Conservation (phyloP, 345 rosid species). For the Mangifera indica region DNA sequence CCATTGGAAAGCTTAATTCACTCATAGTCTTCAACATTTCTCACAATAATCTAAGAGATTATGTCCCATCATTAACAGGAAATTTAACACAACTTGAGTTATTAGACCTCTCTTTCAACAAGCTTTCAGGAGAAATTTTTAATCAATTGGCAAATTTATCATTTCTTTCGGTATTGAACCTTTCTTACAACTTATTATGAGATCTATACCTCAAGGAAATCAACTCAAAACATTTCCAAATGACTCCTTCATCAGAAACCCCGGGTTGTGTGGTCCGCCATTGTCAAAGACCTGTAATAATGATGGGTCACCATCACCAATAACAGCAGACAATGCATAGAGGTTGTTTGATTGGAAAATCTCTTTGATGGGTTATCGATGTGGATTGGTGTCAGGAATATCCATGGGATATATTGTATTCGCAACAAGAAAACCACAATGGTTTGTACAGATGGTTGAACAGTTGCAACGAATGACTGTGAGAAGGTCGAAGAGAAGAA, state of each 20-base stretch:
- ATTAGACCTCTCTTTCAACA: constrained; percentile 23
- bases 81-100: no score
- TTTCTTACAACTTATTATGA: neutral
- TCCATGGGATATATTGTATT: neutral
- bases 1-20: constrained; percentile 1
- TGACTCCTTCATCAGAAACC: no score
- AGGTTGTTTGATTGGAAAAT: constrained; percentile 17
- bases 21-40: constrained; percentile 16
- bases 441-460: no score
- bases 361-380: constrained; percentile 3
- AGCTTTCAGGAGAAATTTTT: constrained; percentile 15
- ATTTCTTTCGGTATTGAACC: constrained; percentile 2
- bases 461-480: no score
- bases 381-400: constrained; percentile 5
- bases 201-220: no score
- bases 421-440: no score
- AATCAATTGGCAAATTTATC: neutral
- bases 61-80: constrained; percentile 8
- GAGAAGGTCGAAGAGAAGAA: no score
- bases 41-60: constrained; percentile 11
- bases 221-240: no score
- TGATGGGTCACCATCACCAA: no score
- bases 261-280: no score
- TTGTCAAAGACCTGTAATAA: no score
- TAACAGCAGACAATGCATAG: neutral